Percentiles rank a stretch among this genome's conserved stretches.
Conservation (phyloP, 805 yeast genomes). For the Hermanozyma aechmeae region DNA sequence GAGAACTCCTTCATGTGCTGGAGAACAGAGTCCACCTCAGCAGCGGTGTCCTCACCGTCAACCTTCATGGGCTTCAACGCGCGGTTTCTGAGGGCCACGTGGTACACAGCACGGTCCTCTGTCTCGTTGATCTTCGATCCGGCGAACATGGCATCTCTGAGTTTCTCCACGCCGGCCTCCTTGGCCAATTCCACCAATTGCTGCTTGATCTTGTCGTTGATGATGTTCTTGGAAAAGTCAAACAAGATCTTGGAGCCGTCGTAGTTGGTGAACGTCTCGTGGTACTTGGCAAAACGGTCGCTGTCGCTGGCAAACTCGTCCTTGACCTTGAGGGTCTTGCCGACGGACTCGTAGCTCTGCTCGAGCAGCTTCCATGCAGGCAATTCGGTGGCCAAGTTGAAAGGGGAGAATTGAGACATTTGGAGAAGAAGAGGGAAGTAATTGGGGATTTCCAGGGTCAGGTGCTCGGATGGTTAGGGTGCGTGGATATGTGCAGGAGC, state of each 20-base stretch:
- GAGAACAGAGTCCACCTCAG: conserved; percentile 85
- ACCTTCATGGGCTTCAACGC: conserved; percentile 75
- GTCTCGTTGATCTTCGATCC: conserved; percentile 95
- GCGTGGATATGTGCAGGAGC: too few relatives aligned
- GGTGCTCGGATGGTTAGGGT: too few relatives aligned
- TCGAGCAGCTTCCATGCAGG: conserved; percentile 81
- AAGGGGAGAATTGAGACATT: conserved; percentile 17
- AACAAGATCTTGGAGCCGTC: conserved; percentile 86
- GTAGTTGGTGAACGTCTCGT: conserved; percentile 70
- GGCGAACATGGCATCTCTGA: conserved; percentile 84
- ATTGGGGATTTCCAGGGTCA: too few relatives aligned
- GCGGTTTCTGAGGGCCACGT: conserved; percentile 93
- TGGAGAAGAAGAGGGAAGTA: too few relatives aligned
- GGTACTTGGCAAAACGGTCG: conserved; percentile 63
- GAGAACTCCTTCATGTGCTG: conserved; percentile 96
- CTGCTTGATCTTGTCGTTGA: conserved; percentile 72
- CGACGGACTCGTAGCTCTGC: conserved; percentile 56
- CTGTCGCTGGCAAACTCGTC: conserved; percentile 73
- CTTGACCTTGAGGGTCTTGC: conserved; percentile 63
- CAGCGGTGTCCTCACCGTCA: conserved; percentile 82
- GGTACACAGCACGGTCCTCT: conserved; percentile 95
- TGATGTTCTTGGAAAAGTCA: conserved; percentile 91
- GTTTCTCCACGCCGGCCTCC: conserved; percentile 78
- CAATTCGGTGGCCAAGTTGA: conserved; percentile 59
- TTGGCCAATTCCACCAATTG: conserved; percentile 71